Evolutionary conservation across 2,329 filamentous ascomycete genomes (phyloP).

Genomic region (Chaetomiaceae sp.): DNA sequence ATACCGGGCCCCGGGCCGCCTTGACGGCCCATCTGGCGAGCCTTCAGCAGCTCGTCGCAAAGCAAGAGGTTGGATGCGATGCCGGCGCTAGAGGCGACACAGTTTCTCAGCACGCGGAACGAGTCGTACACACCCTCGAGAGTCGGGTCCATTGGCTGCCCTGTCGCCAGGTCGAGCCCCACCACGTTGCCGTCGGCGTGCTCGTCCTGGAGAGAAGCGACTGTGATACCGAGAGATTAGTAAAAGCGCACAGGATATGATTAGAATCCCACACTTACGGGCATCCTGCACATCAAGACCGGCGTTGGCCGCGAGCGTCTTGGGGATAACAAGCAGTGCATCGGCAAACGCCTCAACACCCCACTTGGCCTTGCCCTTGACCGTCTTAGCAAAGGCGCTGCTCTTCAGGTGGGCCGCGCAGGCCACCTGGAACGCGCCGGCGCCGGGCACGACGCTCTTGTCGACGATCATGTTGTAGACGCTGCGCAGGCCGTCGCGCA

Average conservation of each 20-base stretch:
- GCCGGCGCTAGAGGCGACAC: conserved; percentile 84
- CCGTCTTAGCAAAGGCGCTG: conserved; percentile 77
- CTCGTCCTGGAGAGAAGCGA: conserved; percentile 83
- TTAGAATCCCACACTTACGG: conserved; percentile 59
- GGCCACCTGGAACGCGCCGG: conserved; percentile 91
- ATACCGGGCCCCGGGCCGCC: conserved; percentile 58
- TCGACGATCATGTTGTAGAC: conserved; percentile 99
- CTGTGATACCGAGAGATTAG: conserved; percentile 38
- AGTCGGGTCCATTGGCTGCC: conserved; percentile 90
- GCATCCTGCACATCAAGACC: conserved; percentile 96
- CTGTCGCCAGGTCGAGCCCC: conserved; percentile 78
- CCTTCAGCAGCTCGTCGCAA: conserved; percentile 96
- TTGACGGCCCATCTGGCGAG: conserved; percentile 80
- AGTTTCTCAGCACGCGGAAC: conserved; percentile 90
- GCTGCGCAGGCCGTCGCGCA: conserved; percentile 87
- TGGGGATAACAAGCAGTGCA: conserved; percentile 89
- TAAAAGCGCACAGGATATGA: neutral
- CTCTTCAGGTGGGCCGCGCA: conserved; percentile 82
- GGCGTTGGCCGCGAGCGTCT: conserved; percentile 92
- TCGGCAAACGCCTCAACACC: conserved; percentile 94
- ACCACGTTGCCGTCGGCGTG: conserved; percentile 75
- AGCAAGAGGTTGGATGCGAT: conserved; percentile 93
- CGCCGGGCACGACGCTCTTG: conserved; percentile 87
- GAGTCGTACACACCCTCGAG: conserved; percentile 93
- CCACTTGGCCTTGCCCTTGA: conserved; percentile 97